These are phyloP conservation scores for Pachyrhizus erosus DNA, from an alignment of 306 rosid species.

Conservation along the genomic window DNA sequence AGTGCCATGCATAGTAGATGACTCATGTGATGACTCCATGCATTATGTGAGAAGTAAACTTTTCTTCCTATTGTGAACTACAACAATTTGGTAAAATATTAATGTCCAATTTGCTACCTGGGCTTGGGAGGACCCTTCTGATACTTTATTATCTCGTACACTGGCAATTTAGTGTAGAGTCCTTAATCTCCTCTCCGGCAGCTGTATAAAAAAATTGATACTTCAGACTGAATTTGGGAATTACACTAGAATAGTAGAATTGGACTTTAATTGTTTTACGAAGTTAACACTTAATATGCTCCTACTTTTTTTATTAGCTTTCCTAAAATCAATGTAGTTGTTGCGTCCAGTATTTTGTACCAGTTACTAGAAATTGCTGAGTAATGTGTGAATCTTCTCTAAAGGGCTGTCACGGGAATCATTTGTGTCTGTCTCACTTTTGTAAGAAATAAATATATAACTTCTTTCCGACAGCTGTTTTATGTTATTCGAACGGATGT, in stretches of 20 bases:
- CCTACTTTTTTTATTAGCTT: not conserved
- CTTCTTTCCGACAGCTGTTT: not conserved
- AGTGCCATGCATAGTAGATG: slow-evolving; percentile 4
- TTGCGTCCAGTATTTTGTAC: not conserved
- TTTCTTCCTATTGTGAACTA: slow-evolving; percentile 11
- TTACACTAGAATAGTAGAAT: not conserved
- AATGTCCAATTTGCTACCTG: not conserved
- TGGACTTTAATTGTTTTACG: not conserved
- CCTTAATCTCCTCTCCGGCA: not conserved
- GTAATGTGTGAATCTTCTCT: not conserved
- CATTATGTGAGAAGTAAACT: slow-evolving; percentile 6
- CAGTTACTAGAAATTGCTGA: not conserved
- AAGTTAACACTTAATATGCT: not conserved
- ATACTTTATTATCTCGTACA: not conserved
- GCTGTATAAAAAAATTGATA: not conserved
- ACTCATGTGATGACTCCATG: not conserved
- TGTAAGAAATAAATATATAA: not conserved
- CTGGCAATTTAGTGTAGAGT: not conserved
- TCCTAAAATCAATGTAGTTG: not conserved
- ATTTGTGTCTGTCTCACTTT: not conserved
- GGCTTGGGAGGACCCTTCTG: not conserved
- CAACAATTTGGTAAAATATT: not conserved
- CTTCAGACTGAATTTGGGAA: not conserved
- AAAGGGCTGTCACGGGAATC: not conserved
- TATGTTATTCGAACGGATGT: not conserved